Conservation (phyloP, 305 asterid genomes). For the Fraxinus latifolia region DNA sequence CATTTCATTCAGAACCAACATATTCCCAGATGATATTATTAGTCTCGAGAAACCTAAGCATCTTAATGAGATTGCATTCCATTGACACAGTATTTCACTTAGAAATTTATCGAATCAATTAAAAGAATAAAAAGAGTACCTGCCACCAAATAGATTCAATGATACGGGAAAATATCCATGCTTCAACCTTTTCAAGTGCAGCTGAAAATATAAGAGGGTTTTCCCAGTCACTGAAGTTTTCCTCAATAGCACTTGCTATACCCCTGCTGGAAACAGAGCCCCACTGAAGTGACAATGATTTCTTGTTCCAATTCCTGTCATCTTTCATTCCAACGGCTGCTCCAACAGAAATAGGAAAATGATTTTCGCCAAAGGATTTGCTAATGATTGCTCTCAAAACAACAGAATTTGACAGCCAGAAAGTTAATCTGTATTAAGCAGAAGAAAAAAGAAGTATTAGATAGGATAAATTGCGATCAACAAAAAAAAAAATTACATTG, state of each 20-base stretch:
- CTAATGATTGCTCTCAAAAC: slow-evolving; percentile 62
- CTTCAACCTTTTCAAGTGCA: slow-evolving; percentile 65
- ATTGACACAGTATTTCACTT: background rate
- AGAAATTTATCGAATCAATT: slow-evolving; percentile 6
- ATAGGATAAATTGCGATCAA: slow-evolving; percentile 4
- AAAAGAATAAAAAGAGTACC: slow-evolving; percentile 33
- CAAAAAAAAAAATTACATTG: background rate
- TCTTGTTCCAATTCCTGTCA: slow-evolving; percentile 29
- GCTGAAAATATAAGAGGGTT: slow-evolving; percentile 42
- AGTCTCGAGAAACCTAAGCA: background rate
- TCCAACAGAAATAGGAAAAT: slow-evolving; percentile 32
- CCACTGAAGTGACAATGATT: slow-evolving; percentile 50
- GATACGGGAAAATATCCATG: slow-evolving; percentile 73
- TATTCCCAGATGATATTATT: background rate
- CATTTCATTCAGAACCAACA: background rate
- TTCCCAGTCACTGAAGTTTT: slow-evolving; percentile 47
- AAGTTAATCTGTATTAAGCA: slow-evolving; percentile 56
- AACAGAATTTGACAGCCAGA: slow-evolving; percentile 78
- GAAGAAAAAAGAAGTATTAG: background rate
- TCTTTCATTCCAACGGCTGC: slow-evolving; percentile 27
- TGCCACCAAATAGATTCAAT: slow-evolving; percentile 93
- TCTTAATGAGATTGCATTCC: background rate
- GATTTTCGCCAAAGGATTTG: slow-evolving; percentile 39
- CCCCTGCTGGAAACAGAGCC: slow-evolving; percentile 37
- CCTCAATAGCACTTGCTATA: slow-evolving; percentile 27